Base-by-base conservation (phyloP, 306 rosid genomes). In the Canavalia gladiata region DNA sequence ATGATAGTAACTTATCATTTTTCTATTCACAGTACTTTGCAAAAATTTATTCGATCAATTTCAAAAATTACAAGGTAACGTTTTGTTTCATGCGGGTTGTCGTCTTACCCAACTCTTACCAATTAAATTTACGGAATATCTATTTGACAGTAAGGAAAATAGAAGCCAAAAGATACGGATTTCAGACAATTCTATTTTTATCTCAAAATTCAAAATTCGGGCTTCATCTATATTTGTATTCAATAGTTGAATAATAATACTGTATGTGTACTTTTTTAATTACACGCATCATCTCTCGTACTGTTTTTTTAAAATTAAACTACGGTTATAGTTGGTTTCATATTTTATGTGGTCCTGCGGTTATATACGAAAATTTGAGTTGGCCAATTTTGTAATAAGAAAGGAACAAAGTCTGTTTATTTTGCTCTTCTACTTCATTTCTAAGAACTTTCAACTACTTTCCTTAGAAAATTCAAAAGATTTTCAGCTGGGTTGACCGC, bases 401-500 rank as follows among this genome's bases (percentile, higher is more conserved):
- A 12, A 10, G 45, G 34, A 62, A 62, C 5, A 9, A 71, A 71
- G 76, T 70, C 75, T 49, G 45, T 42, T 13, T 49, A 31, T 69
- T 47, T 64, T 45, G 18, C 51, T 29, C 10, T 68, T 45, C 37
- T 57, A 57, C 12, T 51, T 30, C 28, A 5, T 68, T 69, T 71
- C 56, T 58, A 10, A 9, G 77, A 39, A 58, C 8, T 68, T 63
- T 70, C 58, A 79, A 76, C 65, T 0, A 28, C 82, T 3, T 25
- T 9, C 12, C 5, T 8, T 30, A 7, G 54, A 30, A 72, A 69
- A 65, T 79, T 85, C 80, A 85, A 85, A 82, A 29, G 10, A 33
- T 31, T 64, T 41, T 41, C n/a, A 80, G 67, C 57, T 46, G 60
- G 46, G 92, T 91, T 91, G 91, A 89, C 93, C 56, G 35, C 8